Conservation (phyloP, 495 filamentous ascomycete genomes). For the Parachaetomium inaequale region DNA sequence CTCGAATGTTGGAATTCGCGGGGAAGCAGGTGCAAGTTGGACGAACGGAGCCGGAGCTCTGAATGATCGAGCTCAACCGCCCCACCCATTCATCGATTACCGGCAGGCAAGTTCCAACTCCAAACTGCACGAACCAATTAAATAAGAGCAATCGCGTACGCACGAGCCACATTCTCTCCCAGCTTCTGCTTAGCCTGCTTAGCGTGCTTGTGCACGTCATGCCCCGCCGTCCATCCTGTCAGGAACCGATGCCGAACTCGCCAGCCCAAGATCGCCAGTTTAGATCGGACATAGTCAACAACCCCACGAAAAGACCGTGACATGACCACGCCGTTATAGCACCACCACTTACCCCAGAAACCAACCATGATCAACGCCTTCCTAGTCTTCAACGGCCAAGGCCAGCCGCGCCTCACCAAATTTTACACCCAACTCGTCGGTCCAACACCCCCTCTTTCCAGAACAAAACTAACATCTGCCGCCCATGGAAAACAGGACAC, state of each 20-base stretch:
- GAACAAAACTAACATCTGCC: not conserved
- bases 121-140: slow-evolving; percentile 4
- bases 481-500: slow-evolving; percentile 61
- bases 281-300: not conserved
- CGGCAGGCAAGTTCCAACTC: slow-evolving; percentile 10
- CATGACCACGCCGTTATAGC: not conserved
- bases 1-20: not conserved
- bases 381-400: slow-evolving; percentile 96
- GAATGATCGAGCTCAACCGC: not conserved
- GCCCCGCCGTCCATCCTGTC: not conserved
- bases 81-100: slow-evolving; percentile 1
- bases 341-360: not conserved
- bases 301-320: not conserved
- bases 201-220: slow-evolving; percentile 11
- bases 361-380: slow-evolving; percentile 92
- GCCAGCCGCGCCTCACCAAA: slow-evolving; percentile 92
- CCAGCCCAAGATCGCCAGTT: not conserved
- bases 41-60: not conserved
- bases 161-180: slow-evolving; percentile 9
- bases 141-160: not conserved
- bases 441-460: not conserved
- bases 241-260: not conserved
- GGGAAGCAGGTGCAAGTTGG: slow-evolving; percentile 1
- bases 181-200: too few species aligned
- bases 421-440: slow-evolving; percentile 97